Percentiles rank a stretch among this genome's conserved stretches.
Conservation (phyloP, 192 early-diverging fungal genomes). For the Backusella sp. region DNA sequence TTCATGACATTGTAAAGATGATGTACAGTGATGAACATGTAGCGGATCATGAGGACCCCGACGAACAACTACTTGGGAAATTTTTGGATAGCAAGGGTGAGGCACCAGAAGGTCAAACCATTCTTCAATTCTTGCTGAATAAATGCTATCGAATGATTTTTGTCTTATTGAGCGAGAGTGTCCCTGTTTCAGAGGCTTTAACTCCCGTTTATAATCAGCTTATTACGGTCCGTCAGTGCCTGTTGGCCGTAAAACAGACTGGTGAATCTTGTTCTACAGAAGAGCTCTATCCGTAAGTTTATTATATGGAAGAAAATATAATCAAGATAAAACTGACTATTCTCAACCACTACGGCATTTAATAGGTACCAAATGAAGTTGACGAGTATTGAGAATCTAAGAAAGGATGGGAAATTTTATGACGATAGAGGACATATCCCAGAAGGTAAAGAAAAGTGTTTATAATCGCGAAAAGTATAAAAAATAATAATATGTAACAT, state of each 20-base stretch:
- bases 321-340: neutral
- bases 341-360: neutral
- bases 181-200: constrained; percentile 67
- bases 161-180: constrained; percentile 65
- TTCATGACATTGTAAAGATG: constrained; percentile 73
- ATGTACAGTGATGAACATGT: constrained; percentile 31
- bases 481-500: neutral
- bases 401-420: constrained; percentile 84
- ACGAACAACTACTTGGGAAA: constrained; percentile 22
- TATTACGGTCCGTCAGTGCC: constrained; percentile 63
- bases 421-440: constrained; percentile 79
- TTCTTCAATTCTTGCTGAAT: constrained; percentile 62
- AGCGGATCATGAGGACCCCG: neutral
- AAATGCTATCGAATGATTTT: constrained; percentile 76
- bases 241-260: constrained; percentile 64
- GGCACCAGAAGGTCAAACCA: constrained; percentile 67
- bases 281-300: constrained; percentile 65
- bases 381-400: constrained; percentile 74
- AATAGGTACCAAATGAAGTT: constrained; percentile 76
- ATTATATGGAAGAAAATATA: neutral
- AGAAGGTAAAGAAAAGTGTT: constrained; percentile 24
- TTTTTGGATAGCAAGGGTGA: constrained; percentile 62
- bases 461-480: neutral
- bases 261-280: constrained; percentile 57
- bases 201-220: constrained; percentile 74